Base-by-base conservation (phyloP, 306 rosid species). In the Oxytropis ochrocephala region DNA sequence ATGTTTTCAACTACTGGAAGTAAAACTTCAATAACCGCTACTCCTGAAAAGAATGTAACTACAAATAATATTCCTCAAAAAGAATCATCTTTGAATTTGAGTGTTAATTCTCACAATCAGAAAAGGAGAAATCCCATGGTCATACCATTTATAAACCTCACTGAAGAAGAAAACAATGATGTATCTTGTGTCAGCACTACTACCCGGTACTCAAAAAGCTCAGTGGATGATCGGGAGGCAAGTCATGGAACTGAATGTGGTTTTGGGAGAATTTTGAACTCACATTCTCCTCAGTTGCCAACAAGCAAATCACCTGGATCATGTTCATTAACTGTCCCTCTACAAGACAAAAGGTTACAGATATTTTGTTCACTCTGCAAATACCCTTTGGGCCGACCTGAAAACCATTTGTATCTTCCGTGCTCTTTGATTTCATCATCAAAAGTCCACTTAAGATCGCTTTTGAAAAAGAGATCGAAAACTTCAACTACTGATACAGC, bases 41-140 rank as follows among this genome's bases (percentile, higher is more conserved):
- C 94, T 52, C 94, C 96, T 47, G 84, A 80, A 69, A 92, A 72
- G 82, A 77, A 53, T 70, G 73, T 68, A 19, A 44, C 73, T 67
- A 36, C 75, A 72, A 80, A 58, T 70, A 67, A 75, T 58, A 75
- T 69, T 71, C 67, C 62, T 16, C 89, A 92, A 81, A 78, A 48
- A 65, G 97, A 89, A 29, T 86, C 88, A 6, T 75, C 79, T 73
- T 58, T 81, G 78, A 79, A 78, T 87, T 61, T 64, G 81, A 92
- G 98, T 82, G 96, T 89, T 54, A 89, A 90, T 82, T 93, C 98
- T 75, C 86, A 85, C 74, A 63, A 76, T 58, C 91, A 75, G 36
- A 93, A 90, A 82, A 84, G 86, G 64, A 90, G 97, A 80, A 88
- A 81, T 81, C 42, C 85, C 64, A 50, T 71, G 49, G 70, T 51